A percentile compares a stretch with the other conserved stretches of the same genome.
Conservation (phyloP, 768 basidiomycete genomes). For the Lyophyllum semitale region DNA sequence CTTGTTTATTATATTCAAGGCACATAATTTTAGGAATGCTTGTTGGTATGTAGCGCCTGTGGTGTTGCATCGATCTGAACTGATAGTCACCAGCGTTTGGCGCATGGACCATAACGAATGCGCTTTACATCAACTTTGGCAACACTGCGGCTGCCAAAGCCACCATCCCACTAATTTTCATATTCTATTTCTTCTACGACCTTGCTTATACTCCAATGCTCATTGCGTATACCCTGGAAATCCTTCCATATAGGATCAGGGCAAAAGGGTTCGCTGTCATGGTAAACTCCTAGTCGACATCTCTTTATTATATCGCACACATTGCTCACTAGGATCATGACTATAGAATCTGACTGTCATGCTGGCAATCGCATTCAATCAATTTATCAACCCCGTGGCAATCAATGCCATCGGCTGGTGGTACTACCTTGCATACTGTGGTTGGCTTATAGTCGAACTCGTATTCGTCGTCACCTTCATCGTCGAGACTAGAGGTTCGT, state of each 20-base stretch:
- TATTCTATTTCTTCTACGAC: conserved; percentile 58
- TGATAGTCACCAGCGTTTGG: conserved; percentile 42
- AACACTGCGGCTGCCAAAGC: conserved; percentile 46
- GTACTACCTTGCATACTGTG: conserved; percentile 65
- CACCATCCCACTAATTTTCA: conserved; percentile 67
- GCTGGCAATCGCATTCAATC: conserved; percentile 74
- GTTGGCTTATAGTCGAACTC: conserved; percentile 65
- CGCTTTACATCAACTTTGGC: conserved; percentile 41
- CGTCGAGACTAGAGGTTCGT: conserved; percentile 63
- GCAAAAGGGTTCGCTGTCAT: conserved; percentile 81
- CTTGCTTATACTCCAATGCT: conserved; percentile 80
- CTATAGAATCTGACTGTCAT: conserved; percentile 61
- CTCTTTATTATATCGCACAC: background rate
- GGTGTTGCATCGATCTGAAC: background rate
- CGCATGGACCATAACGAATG: conserved; percentile 55
- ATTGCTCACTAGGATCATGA: conserved; percentile 1
- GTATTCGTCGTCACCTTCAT: conserved; percentile 55
- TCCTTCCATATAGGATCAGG: conserved; percentile 77
- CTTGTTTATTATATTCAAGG: too few relatives aligned
- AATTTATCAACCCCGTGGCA: conserved; percentile 80
- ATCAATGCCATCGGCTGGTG: conserved; percentile 57
- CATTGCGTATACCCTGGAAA: conserved; percentile 66
- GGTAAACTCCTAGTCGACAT: conserved; percentile 35
- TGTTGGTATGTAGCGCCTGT: conserved; percentile 37
- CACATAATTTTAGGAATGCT: conserved; percentile 35